Base-by-base conservation (phyloP, 2,329 filamentous ascomycete species). In the Rhytidhysteron rufulum region DNA sequence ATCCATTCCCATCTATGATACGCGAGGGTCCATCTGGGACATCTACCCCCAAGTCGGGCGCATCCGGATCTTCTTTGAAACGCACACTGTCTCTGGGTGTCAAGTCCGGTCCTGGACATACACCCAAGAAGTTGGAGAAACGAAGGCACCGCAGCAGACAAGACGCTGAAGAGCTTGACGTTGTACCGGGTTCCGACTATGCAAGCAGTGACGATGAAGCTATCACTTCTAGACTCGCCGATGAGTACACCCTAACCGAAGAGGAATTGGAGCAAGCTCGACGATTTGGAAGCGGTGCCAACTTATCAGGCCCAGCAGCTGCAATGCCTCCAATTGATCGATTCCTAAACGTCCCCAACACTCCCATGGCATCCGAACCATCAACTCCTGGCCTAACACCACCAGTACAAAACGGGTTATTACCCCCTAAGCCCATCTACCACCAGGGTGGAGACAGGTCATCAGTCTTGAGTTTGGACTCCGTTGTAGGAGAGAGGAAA, bases 401-500 rank as follows among this genome's bases (percentile, higher is more conserved):
- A 24, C 4, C 11, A 16, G 17, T 15, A 5, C 6, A 13, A 5
- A 20, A 35, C 19, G 21, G 18, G 4, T 20, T 35, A 10, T 20
- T 35, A 19, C 33, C 33, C 24, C 33, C 33, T 13, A 7, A 8
- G n/a, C 33, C 33, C 4, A 10, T 22, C 7, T 35, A 35, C 24
- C 11, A 13, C 8, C 33, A 21, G 13, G 33, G 17, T 9, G 18
- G 24, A 22, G 33, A n/a, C 7, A 35, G n/a, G 18, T 42, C 35
- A 29, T 37, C 35, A 7, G 10, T 37, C 7, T 65, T 82, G 18
- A 80, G 76, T 18, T 67, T 80, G 4, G 68, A 79, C 41, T 71
- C 70, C 3, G 71, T 83, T 29, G 70, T 81, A 19, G 76, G 79
- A 17, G 77, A 77, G 46, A 80, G 79, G 55, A 74, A 74, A 36